A percentile compares a stretch with the other conserved stretches of the same genome.
Conservation (phyloP, 257 asterid genomes). For the Ilex asprella region DNA sequence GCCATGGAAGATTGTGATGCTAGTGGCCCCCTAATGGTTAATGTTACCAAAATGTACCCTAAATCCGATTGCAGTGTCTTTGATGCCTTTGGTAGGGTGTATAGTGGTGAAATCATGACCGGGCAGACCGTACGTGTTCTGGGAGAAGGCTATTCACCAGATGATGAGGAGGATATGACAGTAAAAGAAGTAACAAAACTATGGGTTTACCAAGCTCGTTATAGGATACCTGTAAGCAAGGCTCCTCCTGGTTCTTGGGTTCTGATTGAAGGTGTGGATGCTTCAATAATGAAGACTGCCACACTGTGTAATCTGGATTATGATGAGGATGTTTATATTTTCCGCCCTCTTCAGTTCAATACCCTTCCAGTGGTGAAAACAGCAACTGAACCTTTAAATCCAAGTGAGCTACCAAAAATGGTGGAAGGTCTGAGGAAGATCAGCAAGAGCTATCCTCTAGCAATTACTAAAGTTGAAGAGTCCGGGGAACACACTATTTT, state of each 20-base stretch:
- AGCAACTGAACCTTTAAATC: constrained; percentile 96
- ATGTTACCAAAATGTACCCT: constrained; percentile 85
- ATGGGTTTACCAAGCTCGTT: constrained; percentile 98
- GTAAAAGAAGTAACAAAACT: constrained; percentile 64
- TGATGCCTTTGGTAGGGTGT: constrained; percentile 96
- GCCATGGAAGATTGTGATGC: constrained; percentile 86
- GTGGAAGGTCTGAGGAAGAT: constrained; percentile 97
- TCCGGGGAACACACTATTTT: constrained; percentile 97
- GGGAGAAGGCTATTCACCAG: constrained; percentile 99
- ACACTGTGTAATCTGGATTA: constrained; percentile 75
- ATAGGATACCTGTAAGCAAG: constrained; percentile 87
- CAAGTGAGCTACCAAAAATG: constrained; percentile 98
- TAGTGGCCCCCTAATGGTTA: constrained; percentile 86
- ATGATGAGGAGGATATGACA: constrained; percentile 55
- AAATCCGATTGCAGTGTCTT: constrained; percentile 93
- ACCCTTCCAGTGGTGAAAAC: constrained; percentile 98
- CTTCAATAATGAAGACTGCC: constrained; percentile 98
- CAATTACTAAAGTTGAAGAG: constrained; percentile 95
- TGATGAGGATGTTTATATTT: constrained; percentile 82
- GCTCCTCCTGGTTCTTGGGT: constrained; percentile 99
- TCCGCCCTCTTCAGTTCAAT: constrained; percentile 90
- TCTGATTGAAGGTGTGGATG: constrained; percentile 98
- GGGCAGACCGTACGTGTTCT: constrained; percentile 88
- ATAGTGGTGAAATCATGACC: constrained; percentile 84
- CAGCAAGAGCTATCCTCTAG: constrained; percentile 97